Base-by-base conservation (phyloP, 768 basidiomycete species). In the Kwoniella bestiolae region DNA sequence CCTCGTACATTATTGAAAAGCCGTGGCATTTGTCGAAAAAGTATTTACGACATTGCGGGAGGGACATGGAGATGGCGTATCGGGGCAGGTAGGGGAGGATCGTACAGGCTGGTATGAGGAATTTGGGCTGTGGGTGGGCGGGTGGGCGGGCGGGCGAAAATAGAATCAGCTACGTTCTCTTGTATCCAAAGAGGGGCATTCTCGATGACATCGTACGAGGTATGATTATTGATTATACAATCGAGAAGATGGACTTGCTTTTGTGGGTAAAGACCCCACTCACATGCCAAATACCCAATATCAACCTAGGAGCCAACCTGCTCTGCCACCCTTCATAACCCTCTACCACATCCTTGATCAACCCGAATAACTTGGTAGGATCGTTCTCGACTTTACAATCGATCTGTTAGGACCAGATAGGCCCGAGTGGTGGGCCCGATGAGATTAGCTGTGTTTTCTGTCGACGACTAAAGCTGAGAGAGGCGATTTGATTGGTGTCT, bases 341-440 rank as follows among this genome's bases (percentile, higher is more conserved):
- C 25, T 85, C 82, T n/a, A 83, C 82, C 59, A 87, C 87, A 76
- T 87, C 90, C 81, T 85, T 84, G 35, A 92, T 83, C 29, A 91
- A 81, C 5, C 85, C 82, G 79, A 89, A 90, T 46, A 93, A 83
- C 73, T 87, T 87, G 59, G 89, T 87, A 21, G 95, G 93, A 76
- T 94, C 88, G 77, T 97, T 98, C 76, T 92, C 88, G 28, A 89
- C 86, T 82, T 99, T 99, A 78, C 96, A 91, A 79, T 98, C 95
- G 66, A 97, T 86, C 83, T 97, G 88, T 75, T 90, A 89, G 67
- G 86, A 5, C 16, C 29, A 86, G 77, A 89, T 87, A 66, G 90
- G 89, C 25, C 35, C 82, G 84, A 81, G 28, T 44, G 63, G 64
- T 70, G 91, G 90, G 82, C 90, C 56, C 58, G 14, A 26, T 25